These are phyloP conservation scores for Rhynchospora breviuscula DNA, from an alignment of 176 grass and related monocot genomes.

Conservation along the genomic window DNA sequence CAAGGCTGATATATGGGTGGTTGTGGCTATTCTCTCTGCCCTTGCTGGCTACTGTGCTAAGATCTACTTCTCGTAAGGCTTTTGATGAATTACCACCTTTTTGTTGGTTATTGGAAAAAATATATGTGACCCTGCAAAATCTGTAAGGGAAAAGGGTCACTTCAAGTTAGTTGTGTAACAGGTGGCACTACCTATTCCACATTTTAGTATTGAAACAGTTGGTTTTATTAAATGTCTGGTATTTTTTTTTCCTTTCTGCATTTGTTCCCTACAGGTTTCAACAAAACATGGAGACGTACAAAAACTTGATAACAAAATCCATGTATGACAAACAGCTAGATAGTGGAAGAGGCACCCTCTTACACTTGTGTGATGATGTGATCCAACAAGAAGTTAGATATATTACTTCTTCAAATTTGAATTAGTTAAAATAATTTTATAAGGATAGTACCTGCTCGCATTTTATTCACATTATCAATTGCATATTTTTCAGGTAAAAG, in stretches of 20 bases:
- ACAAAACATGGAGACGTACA: constrained; percentile 90
- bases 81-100: constrained; percentile 5
- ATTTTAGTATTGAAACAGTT: not conserved
- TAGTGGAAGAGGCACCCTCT: constrained; percentile 90
- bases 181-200: not conserved
- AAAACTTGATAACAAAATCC: constrained; percentile 92
- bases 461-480: constrained; percentile 3
- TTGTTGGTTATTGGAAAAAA: not conserved
- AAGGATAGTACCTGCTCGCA: not conserved
- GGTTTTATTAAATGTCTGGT: not conserved
- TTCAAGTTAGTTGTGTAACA: not conserved
- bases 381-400: constrained; percentile 88
- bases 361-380: constrained; percentile 93
- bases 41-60: constrained; percentile 94
- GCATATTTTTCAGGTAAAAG: constrained; percentile 61
- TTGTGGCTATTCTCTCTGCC: constrained; percentile 75
- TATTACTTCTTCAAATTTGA: constrained; percentile 4
- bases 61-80: constrained; percentile 93
- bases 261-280: constrained; percentile 64
- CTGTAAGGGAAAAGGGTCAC: not conserved
- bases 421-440: not conserved
- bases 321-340: constrained; percentile 99
- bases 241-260: not conserved
- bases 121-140: constrained; percentile 9
- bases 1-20: constrained; percentile 97